phyloP scores from a whole-genome alignment of 139 green algal species.

The Tetradesmus lagerheimii region DNA sequence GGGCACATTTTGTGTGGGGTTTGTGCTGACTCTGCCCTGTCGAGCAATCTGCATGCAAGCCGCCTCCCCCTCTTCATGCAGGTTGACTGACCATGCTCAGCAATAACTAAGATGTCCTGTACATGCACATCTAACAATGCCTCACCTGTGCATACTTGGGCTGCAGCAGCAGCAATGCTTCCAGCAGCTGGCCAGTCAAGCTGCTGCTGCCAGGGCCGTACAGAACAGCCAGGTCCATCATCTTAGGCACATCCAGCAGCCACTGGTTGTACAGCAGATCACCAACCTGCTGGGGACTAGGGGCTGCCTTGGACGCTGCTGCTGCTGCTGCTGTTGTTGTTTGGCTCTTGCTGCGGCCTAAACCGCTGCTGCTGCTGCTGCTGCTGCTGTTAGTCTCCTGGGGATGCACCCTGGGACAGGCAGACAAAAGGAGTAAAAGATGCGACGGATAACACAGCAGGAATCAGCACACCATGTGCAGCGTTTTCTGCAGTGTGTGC shows the following conservation, averaged over 20 bases:
- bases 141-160: too few relatives aligned
- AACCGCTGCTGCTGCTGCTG: conserved; percentile 27
- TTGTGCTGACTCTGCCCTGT: too few relatives aligned
- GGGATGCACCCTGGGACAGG: neutral
- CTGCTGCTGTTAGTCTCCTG: neutral
- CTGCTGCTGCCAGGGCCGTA: conserved; percentile 68
- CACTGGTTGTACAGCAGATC: conserved; percentile 62
- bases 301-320: neutral
- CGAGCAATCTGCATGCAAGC: too few relatives aligned
- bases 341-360: neutral
- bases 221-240: conserved; percentile 81
- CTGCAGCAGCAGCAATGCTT: conserved; percentile 71
- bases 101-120: too few relatives aligned
- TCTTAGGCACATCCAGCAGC: conserved; percentile 79
- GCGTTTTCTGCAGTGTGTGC: too few relatives aligned
- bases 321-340: conserved; percentile 9
- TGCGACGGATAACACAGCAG: neutral
- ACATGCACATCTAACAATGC: too few relatives aligned
- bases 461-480: neutral
- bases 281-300: conserved; percentile 46
- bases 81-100: too few relatives aligned
- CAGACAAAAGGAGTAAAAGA: neutral
- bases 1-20: too few relatives aligned
- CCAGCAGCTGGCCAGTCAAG: conserved; percentile 64
- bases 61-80: too few relatives aligned